Percentiles rank a stretch among this genome's conserved stretches.
phyloP scores from a whole-genome alignment of 2,329 filamentous ascomycete genomes.

The Fusarium begoniae region DNA sequence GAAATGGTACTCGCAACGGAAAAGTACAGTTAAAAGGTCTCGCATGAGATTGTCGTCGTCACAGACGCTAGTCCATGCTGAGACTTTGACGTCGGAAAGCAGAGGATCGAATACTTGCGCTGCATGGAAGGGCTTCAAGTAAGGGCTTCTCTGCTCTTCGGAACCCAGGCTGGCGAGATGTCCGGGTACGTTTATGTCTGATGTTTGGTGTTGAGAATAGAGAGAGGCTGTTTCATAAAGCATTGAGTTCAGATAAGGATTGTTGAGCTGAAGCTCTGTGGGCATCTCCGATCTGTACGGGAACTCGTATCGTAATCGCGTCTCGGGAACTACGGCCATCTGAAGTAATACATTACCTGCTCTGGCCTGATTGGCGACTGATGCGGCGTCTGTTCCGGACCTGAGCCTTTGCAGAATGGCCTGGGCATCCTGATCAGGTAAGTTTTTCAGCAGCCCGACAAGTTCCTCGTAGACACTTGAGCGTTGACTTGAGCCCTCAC shows the following conservation, averaged over 20 bases:
- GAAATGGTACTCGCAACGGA: constrained; percentile 50
- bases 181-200: background rate
- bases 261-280: constrained; percentile 14
- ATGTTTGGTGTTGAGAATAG: background rate
- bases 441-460: constrained; percentile 14
- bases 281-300: constrained; percentile 46
- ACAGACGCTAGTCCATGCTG: constrained; percentile 50
- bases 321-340: constrained; percentile 49
- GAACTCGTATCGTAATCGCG: constrained; percentile 52
- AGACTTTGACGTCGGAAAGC: constrained; percentile 43
- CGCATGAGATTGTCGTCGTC: constrained; percentile 49
- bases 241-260: constrained; percentile 41
- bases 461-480: constrained; percentile 28
- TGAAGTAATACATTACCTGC: constrained; percentile 52
- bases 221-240: constrained; percentile 40
- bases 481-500: background rate
- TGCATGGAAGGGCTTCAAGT: constrained; percentile 51
- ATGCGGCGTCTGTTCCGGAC: constrained; percentile 43
- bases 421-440: constrained; percentile 45
- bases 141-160: constrained; percentile 31
- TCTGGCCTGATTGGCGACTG: constrained; percentile 48
- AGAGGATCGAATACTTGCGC: constrained; percentile 47
- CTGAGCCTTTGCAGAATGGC: constrained; percentile 49
- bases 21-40: constrained; percentile 40
- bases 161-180: background rate